Base-by-base conservation (phyloP, 2,329 filamentous ascomycete species). In the Cadophora sp. region DNA sequence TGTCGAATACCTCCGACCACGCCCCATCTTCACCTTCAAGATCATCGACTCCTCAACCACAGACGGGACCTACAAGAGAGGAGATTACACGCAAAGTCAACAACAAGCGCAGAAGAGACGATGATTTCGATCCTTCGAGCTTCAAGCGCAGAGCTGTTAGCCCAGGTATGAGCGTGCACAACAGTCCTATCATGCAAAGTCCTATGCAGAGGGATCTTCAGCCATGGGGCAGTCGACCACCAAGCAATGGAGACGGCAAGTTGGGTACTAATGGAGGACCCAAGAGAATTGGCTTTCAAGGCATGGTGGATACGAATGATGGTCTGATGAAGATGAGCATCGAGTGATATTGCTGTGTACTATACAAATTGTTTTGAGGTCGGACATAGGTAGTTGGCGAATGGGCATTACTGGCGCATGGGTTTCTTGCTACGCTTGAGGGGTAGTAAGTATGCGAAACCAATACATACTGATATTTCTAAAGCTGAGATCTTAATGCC, bases 241-340 rank as follows among this genome's bases (percentile, higher is more conserved):
- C 88, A 5, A 90, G 87, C 71, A 88, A 85, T 62, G 72, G 72
- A 3, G 79, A 79, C 55, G 85, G 84, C 65, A 83, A 85, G 13
- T 78, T 82, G 73, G 81, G 83, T 72, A 74, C 82, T 60, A 81
- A 84, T 67, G 70, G 79, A 78, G 80, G 63, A 81, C 80, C 71
- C 24, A 77, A 76, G 65, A 82, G 92, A 41, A 84, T 97, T 16
- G 93, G 93, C 9, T 85, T 96, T 72, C 94, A 97, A 79, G 93
- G 94, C 0, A 97, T 98, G 94, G 91, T 88, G 20, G 95, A 97
- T 79, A 95, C 95, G n/a, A 93, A 93, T 77, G 95, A 97, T 78
- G 92, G 94, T 1, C 84, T 97, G 71, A 97, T 97, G 91, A 94
- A 95, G 74, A 96, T 98, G 92, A 97, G 92, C 79, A 97, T 97